phyloP scores from a whole-genome alignment of 2,329 filamentous ascomycete species.

The Pseudogymnoascus pannorum region DNA sequence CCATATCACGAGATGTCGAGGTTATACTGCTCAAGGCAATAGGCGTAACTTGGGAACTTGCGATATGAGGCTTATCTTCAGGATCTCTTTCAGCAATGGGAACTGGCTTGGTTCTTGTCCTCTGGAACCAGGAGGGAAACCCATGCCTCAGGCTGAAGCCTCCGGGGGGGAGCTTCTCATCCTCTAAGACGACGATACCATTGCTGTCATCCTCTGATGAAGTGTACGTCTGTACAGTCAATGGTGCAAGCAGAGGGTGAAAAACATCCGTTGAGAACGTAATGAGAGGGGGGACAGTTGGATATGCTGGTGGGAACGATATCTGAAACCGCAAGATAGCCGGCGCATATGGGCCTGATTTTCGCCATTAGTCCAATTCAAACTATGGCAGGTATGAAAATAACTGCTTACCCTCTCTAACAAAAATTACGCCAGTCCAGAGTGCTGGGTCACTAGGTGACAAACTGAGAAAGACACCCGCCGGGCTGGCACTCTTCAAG shows the following conservation, averaged over 20 bases:
- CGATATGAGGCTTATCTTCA: neutral
- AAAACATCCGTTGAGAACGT: slow-evolving; percentile 92
- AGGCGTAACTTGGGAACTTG: neutral
- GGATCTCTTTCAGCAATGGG: slow-evolving; percentile 31
- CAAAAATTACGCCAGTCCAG: slow-evolving; percentile 89
- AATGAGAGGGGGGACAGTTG: slow-evolving; percentile 70
- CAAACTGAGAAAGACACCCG: slow-evolving; percentile 80
- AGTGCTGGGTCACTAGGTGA: slow-evolving; percentile 72
- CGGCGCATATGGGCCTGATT: slow-evolving; percentile 74
- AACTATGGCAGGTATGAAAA: slow-evolving; percentile 11
- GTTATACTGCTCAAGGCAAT: neutral
- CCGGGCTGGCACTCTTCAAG: slow-evolving; percentile 73
- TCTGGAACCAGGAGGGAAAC: slow-evolving; percentile 84
- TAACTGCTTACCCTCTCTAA: slow-evolving; percentile 63
- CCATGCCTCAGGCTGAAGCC: slow-evolving; percentile 86
- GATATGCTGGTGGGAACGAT: slow-evolving; percentile 76
- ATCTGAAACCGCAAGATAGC: slow-evolving; percentile 87
- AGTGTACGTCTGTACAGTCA: slow-evolving; percentile 92
- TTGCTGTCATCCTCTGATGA: slow-evolving; percentile 68
- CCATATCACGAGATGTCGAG: slow-evolving; percentile 6
- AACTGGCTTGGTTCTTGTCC: slow-evolving; percentile 38
- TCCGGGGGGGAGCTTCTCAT: slow-evolving; percentile 76
- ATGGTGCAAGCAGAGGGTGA: slow-evolving; percentile 83
- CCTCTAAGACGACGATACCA: slow-evolving; percentile 75
- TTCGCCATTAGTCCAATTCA: slow-evolving; percentile 7